Evolutionary conservation across 1,284 basidiomycete species (phyloP).

Genomic region (Trichosporon inkin): DNA sequence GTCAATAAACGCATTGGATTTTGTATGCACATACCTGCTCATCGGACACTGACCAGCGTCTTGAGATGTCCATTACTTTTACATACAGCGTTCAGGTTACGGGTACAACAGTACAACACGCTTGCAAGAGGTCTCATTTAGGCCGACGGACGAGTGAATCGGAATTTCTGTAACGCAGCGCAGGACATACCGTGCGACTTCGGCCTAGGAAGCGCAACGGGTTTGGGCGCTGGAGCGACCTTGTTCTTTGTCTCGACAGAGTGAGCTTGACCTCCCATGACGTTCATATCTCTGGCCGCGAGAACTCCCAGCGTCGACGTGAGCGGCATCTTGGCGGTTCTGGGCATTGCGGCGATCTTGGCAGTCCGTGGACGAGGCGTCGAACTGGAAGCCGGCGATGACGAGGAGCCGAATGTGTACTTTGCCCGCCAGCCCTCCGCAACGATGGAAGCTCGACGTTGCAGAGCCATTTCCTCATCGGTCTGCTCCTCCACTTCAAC

Average conservation of each 20-base stretch:
- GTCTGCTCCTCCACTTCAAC: conserved; percentile 22
- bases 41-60: neutral
- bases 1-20: conserved; percentile 1
- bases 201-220: neutral
- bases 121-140: neutral
- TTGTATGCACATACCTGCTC: conserved; percentile 9
- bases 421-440: conserved; percentile 44
- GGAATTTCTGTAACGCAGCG: conserved; percentile 22
- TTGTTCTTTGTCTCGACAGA: neutral
- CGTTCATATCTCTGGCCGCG: conserved; percentile 1
- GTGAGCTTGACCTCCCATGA: neutral
- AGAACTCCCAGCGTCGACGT: conserved; percentile 7
- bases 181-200: conserved; percentile 15
- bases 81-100: neutral
- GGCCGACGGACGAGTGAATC: conserved; percentile 12
- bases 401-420: conserved; percentile 33
- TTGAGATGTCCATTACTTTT: neutral
- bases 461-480: conserved; percentile 26
- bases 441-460: conserved; percentile 34
- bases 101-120: neutral
- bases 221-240: neutral
- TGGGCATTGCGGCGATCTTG: neutral
- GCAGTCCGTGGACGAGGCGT: neutral
- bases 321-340: conserved; percentile 1
- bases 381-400: neutral